Percentiles rank a stretch among this genome's conserved stretches.
Evolutionary conservation across 257 asterid genomes (phyloP).

Genomic region (Ophiorrhiza pumila): DNA sequence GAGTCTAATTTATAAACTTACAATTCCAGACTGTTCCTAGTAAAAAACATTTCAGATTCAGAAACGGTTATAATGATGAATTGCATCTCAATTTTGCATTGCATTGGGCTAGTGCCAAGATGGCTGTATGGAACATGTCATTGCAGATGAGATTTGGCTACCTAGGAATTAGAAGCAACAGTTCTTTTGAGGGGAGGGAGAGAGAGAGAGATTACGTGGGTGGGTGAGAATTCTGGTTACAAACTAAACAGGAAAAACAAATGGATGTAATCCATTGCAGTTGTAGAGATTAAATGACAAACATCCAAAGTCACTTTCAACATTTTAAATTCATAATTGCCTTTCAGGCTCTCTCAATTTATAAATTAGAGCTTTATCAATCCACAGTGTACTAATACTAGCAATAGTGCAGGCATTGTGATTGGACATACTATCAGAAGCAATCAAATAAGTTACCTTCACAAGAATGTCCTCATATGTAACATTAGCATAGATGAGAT

Average conservation of each 20-base stretch:
- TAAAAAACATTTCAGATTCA: too few species aligned
- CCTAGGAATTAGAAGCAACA: too few species aligned
- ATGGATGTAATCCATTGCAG: neutral
- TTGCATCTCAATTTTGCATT: too few species aligned
- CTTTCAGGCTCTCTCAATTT: neutral
- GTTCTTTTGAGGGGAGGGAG: neutral
- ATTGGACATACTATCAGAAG: neutral
- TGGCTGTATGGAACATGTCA: too few species aligned
- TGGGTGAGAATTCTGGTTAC: neutral
- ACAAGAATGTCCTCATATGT: conserved; percentile 80
- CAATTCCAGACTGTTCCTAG: too few species aligned
- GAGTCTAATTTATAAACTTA: too few species aligned
- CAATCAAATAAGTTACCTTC: conserved; percentile 48
- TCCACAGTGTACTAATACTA: neutral
- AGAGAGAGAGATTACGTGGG: neutral
- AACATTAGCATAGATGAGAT: conserved; percentile 88
- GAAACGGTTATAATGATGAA: too few species aligned
- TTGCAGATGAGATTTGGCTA: too few species aligned
- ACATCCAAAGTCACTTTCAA: neutral
- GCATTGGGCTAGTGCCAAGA: too few species aligned
- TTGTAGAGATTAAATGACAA: neutral
- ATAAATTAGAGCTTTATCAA: neutral
- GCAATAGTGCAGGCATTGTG: neutral
- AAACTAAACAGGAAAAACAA: neutral
- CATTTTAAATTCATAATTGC: neutral